A percentile compares a stretch with the other conserved stretches of the same genome.
Conservation (phyloP, 805 yeast species). For the Saccharomycopsis vini region DNA sequence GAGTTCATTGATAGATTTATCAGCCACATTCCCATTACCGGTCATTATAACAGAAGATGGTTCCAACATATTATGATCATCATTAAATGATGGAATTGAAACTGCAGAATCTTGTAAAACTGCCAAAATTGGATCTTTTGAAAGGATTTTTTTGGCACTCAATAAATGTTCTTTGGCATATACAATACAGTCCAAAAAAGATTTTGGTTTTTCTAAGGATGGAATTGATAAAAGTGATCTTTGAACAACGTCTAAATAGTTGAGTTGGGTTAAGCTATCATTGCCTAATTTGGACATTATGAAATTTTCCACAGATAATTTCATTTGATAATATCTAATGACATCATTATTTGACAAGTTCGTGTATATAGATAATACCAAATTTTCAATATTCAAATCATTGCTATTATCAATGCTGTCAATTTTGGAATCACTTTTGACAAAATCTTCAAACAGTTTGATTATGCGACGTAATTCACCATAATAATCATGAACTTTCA, state of each 20-base stretch:
- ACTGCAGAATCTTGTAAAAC: conserved; percentile 42
- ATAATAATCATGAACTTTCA: background rate
- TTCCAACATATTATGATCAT: conserved; percentile 6
- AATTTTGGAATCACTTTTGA: too few relatives aligned
- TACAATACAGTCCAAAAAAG: background rate
- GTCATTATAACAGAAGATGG: too few relatives aligned
- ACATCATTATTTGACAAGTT: background rate
- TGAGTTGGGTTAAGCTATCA: background rate
- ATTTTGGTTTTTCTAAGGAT: background rate
- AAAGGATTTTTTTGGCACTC: conserved; percentile 23
- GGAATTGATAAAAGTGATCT: too few relatives aligned
- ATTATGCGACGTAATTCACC: background rate
- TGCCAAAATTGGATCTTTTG: conserved; percentile 34
- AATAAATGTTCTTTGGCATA: conserved; percentile 25
- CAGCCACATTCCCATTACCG: background rate
- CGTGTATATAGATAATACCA: background rate
- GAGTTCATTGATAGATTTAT: conserved; percentile 8
- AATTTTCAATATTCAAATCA: background rate
- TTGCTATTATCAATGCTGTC: too few relatives aligned
- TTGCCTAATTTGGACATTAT: conserved; percentile 1
- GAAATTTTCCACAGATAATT: conserved; percentile 2
- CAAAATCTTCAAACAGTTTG: background rate
- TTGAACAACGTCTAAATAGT: background rate
- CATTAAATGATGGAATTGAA: conserved; percentile 33
- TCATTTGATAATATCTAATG: background rate